Conservation (phyloP, 441 rosid genomes). For the Croton laevigatus region DNA sequence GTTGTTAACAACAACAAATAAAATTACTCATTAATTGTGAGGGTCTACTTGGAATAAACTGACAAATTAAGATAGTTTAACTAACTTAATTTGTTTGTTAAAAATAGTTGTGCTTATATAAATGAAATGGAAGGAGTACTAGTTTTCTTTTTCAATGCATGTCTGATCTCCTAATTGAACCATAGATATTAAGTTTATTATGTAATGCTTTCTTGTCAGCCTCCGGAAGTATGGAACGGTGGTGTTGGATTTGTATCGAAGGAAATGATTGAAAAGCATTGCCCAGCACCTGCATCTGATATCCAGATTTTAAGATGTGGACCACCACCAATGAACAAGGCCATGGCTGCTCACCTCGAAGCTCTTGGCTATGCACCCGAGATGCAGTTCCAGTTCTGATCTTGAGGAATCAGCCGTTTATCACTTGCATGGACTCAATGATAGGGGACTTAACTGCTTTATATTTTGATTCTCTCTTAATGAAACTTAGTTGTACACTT, state of each 20-base stretch:
- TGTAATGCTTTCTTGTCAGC: slow-evolving; percentile 21
- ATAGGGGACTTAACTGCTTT: not conserved
- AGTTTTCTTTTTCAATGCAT: not conserved
- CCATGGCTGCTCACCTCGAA: slow-evolving; percentile 58
- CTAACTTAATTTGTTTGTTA: too few relatives aligned
- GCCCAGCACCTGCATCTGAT: slow-evolving; percentile 58
- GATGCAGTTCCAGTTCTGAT: slow-evolving; percentile 70
- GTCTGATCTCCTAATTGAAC: not conserved
- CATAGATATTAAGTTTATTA: not conserved
- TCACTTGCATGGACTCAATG: not conserved
- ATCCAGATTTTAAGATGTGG: slow-evolving; percentile 61
- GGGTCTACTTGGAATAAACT: too few relatives aligned
- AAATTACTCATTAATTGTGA: too few relatives aligned
- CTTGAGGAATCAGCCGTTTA: too few relatives aligned
- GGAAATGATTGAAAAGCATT: slow-evolving; percentile 58
- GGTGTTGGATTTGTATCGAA: slow-evolving; percentile 63
- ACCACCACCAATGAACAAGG: slow-evolving; percentile 75
- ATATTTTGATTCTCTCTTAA: not conserved
- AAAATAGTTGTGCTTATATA: too few relatives aligned
- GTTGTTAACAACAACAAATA: too few relatives aligned
- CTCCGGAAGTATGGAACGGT: slow-evolving; percentile 65
- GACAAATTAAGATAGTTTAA: too few relatives aligned
- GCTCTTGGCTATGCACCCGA: slow-evolving; percentile 53
- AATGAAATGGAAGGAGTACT: too few relatives aligned
- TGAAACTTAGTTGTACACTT: slow-evolving; percentile 3